Base-by-base conservation (phyloP, 441 rosid species). In the Pelargonium fulgidum region DNA sequence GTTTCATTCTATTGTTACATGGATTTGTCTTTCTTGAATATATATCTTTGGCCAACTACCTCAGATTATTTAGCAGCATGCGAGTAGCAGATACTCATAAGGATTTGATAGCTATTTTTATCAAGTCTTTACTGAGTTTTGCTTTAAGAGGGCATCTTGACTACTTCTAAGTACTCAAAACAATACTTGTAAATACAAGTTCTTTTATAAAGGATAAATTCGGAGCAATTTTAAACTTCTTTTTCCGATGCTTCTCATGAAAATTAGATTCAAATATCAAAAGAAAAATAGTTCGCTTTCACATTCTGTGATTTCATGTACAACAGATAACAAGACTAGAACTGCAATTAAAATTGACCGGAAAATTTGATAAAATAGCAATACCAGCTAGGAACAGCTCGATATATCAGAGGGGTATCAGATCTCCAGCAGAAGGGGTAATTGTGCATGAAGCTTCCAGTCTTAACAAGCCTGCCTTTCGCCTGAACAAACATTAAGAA, bases 381-480 rank as follows among this genome's bases (percentile, higher is more conserved):
- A 71, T 84, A 95, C 98, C 99, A 96, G 76, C 96, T 93, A 7
- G 99, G 98, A 77, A 96, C 96, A 70, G 99, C 99, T 85, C 97
- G 82, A 72, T 93, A 91, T 39, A 96, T 89, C 73, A 96, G 98
- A 71, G 99, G 98, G 12, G 97, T 91, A 66, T 91, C 96, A 68
- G 99, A 93, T 84, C 98, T 88, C 89, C 88, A 93, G 80, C 98
- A 96, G 73, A 82, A 87, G 67, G 98, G 98, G 79, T 96, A 93
- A 36, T 87, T 84, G 84, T 96, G 99, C 41, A 82, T 87, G 70
- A 67, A 81, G 80, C 80, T 93, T 81, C 99, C 98, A 20, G 86
- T 58, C 79, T 96, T 96, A 54, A 96, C 91, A 72, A 96, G 93
- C 85, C 89, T 91, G 65, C 96, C 96, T 72, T 88, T 96, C 63